Base-by-base conservation (phyloP, 352 stramenopile genomes). In the Phytophthora ramorum region DNA sequence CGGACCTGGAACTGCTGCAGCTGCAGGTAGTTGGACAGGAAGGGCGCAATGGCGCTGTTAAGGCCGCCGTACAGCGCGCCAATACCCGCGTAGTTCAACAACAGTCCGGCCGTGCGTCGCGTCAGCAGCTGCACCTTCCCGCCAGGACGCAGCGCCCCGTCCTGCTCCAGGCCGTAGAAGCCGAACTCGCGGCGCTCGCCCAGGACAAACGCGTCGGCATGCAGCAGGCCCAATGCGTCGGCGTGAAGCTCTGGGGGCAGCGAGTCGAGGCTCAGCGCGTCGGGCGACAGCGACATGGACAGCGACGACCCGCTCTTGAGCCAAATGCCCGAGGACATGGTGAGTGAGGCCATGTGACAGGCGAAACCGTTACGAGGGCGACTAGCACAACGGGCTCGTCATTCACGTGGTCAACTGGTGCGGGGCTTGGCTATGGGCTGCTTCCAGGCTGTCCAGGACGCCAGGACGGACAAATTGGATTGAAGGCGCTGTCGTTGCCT, bases 21-120 rank as follows among this genome's bases (percentile, higher is more conserved):
- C 45, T 83, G 57, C n/a, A 93, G 67, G 40, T 91, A 93, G 52
- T 73, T 68, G 40, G 72, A 77, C 45, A 93, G 62, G 37, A 90
- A 81, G 8, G 85, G 85, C 30, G 75, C 51, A 34, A 90, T 74
- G 13, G 77, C 77, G 34, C 63, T 72, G 24, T 83, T 83, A n/a
- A 94, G 62, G 7, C 82, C 81, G 24, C 82, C 84, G 69, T 91
- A 91, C 32, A 93, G 63, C 20, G 83, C 67, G 2, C 87, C 87
- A 52, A 93, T 89, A 34, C 56, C 74, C 3, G 75, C 75, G 41
- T 94, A 94, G 52, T 93, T 90, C 38, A 92, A 48, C 38, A 96
- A 49, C 7, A 96, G 51, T 0, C 88, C 88, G n/a, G 85, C 41
- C 1, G 70, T 75, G 2, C 61, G 58, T 28, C 76, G 64, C n/a